phyloP scores from a whole-genome alignment of 306 rosid genomes.

The Citrullus colocynthis region DNA sequence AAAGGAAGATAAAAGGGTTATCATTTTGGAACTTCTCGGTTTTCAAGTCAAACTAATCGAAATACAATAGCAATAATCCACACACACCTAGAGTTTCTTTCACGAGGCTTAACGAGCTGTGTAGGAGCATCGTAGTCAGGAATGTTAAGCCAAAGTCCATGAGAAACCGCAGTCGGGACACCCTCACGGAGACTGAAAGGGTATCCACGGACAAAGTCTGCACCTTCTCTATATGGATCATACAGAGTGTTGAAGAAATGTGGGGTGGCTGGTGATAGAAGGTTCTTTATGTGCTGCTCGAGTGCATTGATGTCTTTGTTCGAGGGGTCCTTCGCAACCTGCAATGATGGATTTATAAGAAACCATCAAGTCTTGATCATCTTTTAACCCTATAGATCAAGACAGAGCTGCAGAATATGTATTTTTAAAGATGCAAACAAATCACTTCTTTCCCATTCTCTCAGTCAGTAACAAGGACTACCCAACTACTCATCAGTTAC shows the following conservation, averaged over 20 bases:
- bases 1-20: background rate
- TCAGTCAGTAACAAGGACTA: background rate
- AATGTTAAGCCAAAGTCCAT: conserved; percentile 65
- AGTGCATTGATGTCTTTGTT: conserved; percentile 32
- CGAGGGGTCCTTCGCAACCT: conserved; percentile 40
- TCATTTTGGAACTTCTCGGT: background rate
- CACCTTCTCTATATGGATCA: conserved; percentile 36
- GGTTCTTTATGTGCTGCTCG: conserved; percentile 27
- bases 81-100: conserved; percentile 31
- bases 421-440: background rate
- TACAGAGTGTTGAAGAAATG: conserved; percentile 30
- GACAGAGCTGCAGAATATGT: background rate
- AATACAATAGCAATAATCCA: background rate
- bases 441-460: background rate
- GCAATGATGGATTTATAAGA: background rate
- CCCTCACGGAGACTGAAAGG: conserved; percentile 68
- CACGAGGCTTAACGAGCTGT: conserved; percentile 38
- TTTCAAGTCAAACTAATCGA: background rate
- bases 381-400: background rate
- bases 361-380: background rate
- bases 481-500: background rate
- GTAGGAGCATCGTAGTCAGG: conserved; percentile 57
- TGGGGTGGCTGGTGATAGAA: conserved; percentile 30
- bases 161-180: conserved; percentile 58
- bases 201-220: conserved; percentile 55